Percentiles rank a stretch among this genome's conserved stretches.
These are phyloP conservation scores for Reticulascus tulasneorum DNA, from an alignment of 2,329 filamentous ascomycete species.

Conservation along the genomic window DNA sequence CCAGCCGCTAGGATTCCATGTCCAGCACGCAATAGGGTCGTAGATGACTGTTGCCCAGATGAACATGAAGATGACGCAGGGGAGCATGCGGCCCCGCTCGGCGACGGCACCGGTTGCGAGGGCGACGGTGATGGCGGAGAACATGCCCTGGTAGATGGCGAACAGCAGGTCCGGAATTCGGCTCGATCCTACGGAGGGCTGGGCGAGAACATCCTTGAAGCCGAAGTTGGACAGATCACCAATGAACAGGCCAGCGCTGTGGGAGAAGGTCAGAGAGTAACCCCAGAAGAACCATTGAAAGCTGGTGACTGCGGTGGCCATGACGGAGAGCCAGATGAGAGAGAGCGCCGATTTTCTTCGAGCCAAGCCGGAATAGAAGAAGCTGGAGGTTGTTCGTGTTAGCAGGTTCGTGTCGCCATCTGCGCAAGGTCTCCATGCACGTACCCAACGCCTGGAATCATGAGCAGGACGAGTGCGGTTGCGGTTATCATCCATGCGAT, in stretches of 20 bases:
- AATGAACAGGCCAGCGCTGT: constrained; percentile 70
- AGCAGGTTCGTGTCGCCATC: not conserved
- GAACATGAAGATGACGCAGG: constrained; percentile 89
- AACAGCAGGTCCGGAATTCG: constrained; percentile 81
- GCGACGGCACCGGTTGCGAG: constrained; percentile 81
- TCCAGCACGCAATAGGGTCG: constrained; percentile 92
- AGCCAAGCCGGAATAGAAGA: constrained; percentile 91
- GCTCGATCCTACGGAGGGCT: constrained; percentile 68
- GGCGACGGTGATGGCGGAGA: constrained; percentile 80
- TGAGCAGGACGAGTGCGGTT: constrained; percentile 80
- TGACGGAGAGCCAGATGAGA: constrained; percentile 85
- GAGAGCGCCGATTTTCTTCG: constrained; percentile 86
- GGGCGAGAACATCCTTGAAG: constrained; percentile 69
- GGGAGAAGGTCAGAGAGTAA: constrained; percentile 78
- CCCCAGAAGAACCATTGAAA: constrained; percentile 98
- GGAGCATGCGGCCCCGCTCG: constrained; percentile 83
- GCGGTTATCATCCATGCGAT: constrained; percentile 80
- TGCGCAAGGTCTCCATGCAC: not conserved
- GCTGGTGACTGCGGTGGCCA: constrained; percentile 76
- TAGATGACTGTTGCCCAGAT: constrained; percentile 88
- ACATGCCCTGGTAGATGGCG: constrained; percentile 85
- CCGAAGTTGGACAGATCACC: constrained; percentile 78
- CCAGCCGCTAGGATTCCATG: constrained; percentile 84
- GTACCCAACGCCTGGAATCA: constrained; percentile 82
- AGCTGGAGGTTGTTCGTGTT: constrained; percentile 34